These are phyloP conservation scores for Perkinsus olseni DNA, from an alignment of 169 alveolate species.

Conservation along the genomic window DNA sequence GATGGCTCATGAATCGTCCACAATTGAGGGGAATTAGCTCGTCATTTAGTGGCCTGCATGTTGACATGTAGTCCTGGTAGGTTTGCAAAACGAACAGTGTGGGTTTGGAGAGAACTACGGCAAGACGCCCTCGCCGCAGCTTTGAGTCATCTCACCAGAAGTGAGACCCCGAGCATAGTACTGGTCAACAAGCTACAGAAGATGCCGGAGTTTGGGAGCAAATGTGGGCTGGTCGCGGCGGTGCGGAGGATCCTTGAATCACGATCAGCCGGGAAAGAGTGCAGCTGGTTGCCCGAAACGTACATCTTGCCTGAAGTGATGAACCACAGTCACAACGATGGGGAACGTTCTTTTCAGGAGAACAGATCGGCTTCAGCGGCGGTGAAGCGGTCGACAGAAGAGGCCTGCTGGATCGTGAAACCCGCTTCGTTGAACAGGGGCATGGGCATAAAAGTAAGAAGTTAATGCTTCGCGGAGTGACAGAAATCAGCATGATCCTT, in stretches of 20 bases:
- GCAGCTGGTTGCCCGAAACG: neutral
- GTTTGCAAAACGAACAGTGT: neutral
- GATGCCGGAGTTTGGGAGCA: neutral
- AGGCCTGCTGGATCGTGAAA: neutral
- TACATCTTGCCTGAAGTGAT: neutral
- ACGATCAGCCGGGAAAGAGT: neutral
- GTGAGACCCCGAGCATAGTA: neutral
- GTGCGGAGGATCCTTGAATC: neutral
- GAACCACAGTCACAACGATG: neutral
- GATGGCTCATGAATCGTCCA: neutral
- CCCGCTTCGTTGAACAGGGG: neutral
- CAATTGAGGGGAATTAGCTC: too few relatives aligned
- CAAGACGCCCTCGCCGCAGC: neutral
- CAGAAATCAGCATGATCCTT: too few relatives aligned
- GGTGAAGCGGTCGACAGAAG: neutral
- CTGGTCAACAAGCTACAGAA: neutral
- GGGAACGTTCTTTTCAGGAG: neutral
- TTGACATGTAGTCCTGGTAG: too few relatives aligned
- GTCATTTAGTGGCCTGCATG: neutral
- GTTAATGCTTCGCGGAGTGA: neutral
- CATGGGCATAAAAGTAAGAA: neutral
- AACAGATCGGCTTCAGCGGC: neutral
- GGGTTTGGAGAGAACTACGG: neutral
- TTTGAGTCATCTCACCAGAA: neutral
- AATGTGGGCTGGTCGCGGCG: neutral